Evolutionary conservation across 1,139 yeast genomes (phyloP), one percentile per base, ranked within the genome.

Genomic region (Candida sp.): DNA sequence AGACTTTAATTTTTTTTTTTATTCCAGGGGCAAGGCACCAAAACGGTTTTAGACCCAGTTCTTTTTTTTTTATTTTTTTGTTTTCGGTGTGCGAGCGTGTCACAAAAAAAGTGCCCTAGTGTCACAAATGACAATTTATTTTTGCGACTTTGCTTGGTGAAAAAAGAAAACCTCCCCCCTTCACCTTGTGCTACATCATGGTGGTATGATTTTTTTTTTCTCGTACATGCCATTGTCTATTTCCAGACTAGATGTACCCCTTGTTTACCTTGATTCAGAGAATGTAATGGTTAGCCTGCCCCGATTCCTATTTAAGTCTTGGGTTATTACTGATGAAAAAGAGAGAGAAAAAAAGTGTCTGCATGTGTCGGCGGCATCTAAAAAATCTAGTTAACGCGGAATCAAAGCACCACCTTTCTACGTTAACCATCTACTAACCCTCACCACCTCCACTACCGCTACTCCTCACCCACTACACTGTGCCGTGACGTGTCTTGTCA

Each of bases 11-110:
- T 7, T 37, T 23, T 37, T 37, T 38, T 5, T 38, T 25, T 38
- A 7, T 38, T 38, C 42, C 42, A 38, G 42, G 42, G 42, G 42
- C 42, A 38, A 38, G 42, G 42, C 12, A 38, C 42, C 31, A 26
- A 38, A 38, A 38, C 42, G 42, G 42, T 38, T 38, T 26, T 38
- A 5, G 25, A 11, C 27, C 28, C 6, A 26, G 9, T 5, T 25
- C 11, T 11, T 26, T 38, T 9, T 38, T 38, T 38, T 38, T 25
- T 37, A 2, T 1, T 22, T 22, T 37, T 37, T 23, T 37, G 23
- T 22, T 22, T 2, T 37, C n/a, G 11, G 42, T 25, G 17, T 25
- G 17, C 17, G 17, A 17, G 17, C 2, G 42, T 38, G 31, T 25
- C 23, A 38, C 28, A 38, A 38, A 38, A 26, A n/a, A n/a, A 7